phyloP scores from a whole-genome alignment of 2,329 filamentous ascomycete species.

The Leptographium galeiforme region DNA sequence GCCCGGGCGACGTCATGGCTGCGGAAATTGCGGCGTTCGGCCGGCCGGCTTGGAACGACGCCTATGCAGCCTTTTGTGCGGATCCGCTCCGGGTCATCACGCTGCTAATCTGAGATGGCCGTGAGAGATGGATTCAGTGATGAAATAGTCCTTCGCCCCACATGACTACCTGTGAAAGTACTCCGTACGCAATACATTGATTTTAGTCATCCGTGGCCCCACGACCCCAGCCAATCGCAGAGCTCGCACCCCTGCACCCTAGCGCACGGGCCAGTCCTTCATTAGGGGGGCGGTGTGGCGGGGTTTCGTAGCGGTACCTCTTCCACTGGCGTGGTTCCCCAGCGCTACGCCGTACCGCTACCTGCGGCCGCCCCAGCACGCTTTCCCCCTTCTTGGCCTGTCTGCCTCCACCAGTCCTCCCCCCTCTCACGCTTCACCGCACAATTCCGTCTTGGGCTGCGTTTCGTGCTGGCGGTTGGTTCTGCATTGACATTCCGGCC shows the following conservation, averaged over 20 bases:
- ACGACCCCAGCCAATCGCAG: constrained; percentile 4
- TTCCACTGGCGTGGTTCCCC: neutral
- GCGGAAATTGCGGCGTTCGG: neutral
- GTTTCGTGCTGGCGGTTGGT: no score
- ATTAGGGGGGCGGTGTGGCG: constrained; percentile 1
- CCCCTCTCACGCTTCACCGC: constrained; percentile 8
- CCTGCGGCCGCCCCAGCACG: neutral
- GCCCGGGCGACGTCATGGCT: neutral
- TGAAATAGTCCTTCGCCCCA: neutral
- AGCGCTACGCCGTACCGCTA: neutral
- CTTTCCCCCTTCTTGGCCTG: constrained; percentile 2
- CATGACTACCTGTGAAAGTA: no score
- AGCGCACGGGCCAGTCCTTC: constrained; percentile 9
- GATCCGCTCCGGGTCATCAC: neutral
- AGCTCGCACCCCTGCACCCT: constrained; percentile 5
- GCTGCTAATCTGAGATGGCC: neutral
- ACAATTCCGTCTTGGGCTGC: constrained; percentile 3
- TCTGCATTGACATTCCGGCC: neutral
- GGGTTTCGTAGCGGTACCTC: neutral
- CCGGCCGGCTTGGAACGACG: neutral
- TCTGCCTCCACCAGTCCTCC: constrained; percentile 4
- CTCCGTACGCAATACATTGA: no score
- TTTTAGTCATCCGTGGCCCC: neutral
- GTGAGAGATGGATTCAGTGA: neutral
- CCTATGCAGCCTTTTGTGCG: neutral